Conservation (phyloP, 2,329 filamentous ascomycete species). For the Aspergillus sp. region DNA sequence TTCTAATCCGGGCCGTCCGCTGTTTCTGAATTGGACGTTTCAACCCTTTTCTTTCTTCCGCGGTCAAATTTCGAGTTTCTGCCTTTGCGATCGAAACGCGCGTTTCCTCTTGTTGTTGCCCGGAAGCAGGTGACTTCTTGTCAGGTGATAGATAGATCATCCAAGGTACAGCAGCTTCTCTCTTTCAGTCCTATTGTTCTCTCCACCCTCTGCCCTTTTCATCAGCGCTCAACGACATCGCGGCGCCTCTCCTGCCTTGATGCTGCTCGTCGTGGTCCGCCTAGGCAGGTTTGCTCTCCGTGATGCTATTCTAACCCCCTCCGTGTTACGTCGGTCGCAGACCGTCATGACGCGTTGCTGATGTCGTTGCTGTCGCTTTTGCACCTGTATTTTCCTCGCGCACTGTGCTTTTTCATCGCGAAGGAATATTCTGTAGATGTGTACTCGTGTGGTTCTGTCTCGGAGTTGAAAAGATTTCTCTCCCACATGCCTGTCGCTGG, state of each 20-base stretch:
- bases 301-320: slow-evolving; percentile 12
- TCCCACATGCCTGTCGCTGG: background rate
- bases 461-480: too few relatives aligned
- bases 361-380: slow-evolving; percentile 8
- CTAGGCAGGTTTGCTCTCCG: slow-evolving; percentile 3
- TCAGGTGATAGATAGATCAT: slow-evolving; percentile 40
- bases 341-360: slow-evolving; percentile 23
- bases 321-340: slow-evolving; percentile 21
- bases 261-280: slow-evolving; percentile 5
- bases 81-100: slow-evolving; percentile 13
- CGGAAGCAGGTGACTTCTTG: slow-evolving; percentile 39
- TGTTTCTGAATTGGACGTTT: slow-evolving; percentile 5
- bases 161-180: slow-evolving; percentile 28
- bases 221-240: too few relatives aligned
- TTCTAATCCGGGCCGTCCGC: slow-evolving; percentile 12
- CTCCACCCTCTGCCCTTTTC: slow-evolving; percentile 9
- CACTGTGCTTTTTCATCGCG: background rate
- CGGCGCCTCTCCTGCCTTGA: slow-evolving; percentile 8
- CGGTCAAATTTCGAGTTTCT: slow-evolving; percentile 7
- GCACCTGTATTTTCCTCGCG: background rate
- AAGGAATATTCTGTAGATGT: background rate
- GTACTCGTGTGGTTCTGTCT: background rate
- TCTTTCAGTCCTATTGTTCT: slow-evolving; percentile 11
- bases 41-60: slow-evolving; percentile 9
- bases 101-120: slow-evolving; percentile 29